A percentile compares a stretch with the other conserved stretches of the same genome.
Conservation (phyloP, 1,139 yeast species). For the Taiozyma sp. region DNA sequence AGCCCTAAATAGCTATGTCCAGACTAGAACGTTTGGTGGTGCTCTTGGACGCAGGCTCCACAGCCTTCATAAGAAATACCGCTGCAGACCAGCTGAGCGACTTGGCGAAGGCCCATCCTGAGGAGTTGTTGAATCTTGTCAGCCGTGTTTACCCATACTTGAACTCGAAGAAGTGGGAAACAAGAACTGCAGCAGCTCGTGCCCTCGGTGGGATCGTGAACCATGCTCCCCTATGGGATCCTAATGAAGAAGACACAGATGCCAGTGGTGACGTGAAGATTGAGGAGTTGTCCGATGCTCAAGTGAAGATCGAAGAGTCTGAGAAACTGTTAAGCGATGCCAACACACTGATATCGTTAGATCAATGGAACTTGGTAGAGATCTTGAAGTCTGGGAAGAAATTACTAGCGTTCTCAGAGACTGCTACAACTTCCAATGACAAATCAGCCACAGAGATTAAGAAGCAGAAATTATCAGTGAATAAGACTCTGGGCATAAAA, state of each 20-base stretch:
- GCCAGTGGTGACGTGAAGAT: constrained; percentile 28
- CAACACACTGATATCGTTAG: constrained; percentile 44
- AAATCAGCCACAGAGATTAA: constrained; percentile 27
- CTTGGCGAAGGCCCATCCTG: constrained; percentile 91
- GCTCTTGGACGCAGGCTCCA: constrained; percentile 89
- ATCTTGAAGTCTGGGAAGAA: constrained; percentile 66
- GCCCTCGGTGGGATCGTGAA: constrained; percentile 93
- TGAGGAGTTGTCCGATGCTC: constrained; percentile 1
- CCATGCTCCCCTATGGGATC: constrained; percentile 81
- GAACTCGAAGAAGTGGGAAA: constrained; percentile 87
- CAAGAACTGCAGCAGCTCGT: constrained; percentile 89
- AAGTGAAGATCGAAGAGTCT: constrained; percentile 8
- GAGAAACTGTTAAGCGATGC: constrained; percentile 30
- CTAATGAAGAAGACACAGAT: constrained; percentile 40
- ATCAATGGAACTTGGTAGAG: constrained; percentile 56
- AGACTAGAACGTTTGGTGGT: constrained; percentile 69
- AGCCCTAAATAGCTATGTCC: constrained; percentile 28
- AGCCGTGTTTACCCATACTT: constrained; percentile 91
- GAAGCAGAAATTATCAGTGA: constrained; percentile 12
- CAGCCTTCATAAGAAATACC: constrained; percentile 87
- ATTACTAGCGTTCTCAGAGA: constrained; percentile 63
- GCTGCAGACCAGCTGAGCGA: constrained; percentile 98
- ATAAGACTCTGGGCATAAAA: constrained; percentile 14
- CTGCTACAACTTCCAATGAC: constrained; percentile 30
- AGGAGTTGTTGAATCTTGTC: constrained; percentile 75